Evolutionary conservation across 164 flowering plant species (phyloP).

Genomic region (Cinnamomum chago): DNA sequence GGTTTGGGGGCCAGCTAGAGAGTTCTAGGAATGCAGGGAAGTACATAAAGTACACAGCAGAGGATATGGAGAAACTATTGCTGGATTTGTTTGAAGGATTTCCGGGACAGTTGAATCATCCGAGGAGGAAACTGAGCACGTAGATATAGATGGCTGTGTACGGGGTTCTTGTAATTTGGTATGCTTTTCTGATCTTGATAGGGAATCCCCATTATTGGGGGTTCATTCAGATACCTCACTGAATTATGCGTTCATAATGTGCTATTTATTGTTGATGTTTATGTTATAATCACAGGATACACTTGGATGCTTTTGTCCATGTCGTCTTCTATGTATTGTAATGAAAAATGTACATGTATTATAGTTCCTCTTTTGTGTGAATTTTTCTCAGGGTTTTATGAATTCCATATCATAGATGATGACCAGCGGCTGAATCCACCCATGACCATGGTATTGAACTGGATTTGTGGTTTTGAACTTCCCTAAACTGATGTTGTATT

Average conservation of each 20-base stretch:
- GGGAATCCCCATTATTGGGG: not conserved
- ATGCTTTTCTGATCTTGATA: not conserved
- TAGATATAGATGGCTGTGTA: not conserved
- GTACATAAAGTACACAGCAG: slow-evolving; percentile 8
- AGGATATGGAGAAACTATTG: slow-evolving; percentile 7
- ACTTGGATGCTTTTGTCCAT: not conserved
- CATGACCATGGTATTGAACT: not conserved
- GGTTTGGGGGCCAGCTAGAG: not conserved
- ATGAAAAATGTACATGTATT: not conserved
- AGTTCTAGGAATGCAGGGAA: not conserved
- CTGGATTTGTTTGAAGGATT: slow-evolving; percentile 13
- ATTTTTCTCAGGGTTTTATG: not conserved
- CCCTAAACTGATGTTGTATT: not conserved
- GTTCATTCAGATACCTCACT: not conserved
- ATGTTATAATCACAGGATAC: slow-evolving; percentile 1
- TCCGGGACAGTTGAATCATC: slow-evolving; percentile 1
- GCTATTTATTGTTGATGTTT: not conserved
- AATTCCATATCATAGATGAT: not conserved
- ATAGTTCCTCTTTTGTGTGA: not conserved
- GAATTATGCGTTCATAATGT: not conserved
- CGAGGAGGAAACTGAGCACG: not conserved
- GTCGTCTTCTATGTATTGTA: not conserved
- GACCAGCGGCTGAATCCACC: not conserved
- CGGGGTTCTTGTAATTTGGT: not conserved
- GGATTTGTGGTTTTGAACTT: not conserved